phyloP scores from a whole-genome alignment of 345 rosid species.

The Pelargonium nanum region DNA sequence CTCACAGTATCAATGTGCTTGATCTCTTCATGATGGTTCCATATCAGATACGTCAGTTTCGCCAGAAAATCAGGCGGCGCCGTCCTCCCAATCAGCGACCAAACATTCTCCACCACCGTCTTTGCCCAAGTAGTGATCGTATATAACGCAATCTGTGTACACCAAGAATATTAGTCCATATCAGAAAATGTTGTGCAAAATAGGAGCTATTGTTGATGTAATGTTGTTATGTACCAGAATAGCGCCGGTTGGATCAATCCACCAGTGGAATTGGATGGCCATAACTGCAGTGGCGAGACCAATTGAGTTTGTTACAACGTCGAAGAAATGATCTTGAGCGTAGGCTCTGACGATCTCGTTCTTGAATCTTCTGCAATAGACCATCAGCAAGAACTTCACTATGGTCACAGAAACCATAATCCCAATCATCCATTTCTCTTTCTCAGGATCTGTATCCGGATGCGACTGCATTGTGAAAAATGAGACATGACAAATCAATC shows the following conservation, averaged over 20 bases:
- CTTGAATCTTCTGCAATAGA: conserved; percentile 30
- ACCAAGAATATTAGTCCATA: neutral
- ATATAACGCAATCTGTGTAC: conserved; percentile 63
- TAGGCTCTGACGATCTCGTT: conserved; percentile 27
- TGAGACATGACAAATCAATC: neutral
- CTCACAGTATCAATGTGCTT: conserved; percentile 71
- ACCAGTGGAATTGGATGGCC: conserved; percentile 26
- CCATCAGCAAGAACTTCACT: conserved; percentile 30
- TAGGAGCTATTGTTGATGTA: neutral
- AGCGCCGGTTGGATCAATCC: conserved; percentile 30
- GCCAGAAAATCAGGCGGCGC: conserved; percentile 79
- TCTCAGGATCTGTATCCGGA: conserved; percentile 10
- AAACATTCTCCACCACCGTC: conserved; percentile 64
- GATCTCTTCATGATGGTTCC: conserved; percentile 77
- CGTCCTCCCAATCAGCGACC: conserved; percentile 54
- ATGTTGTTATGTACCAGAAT: conserved; percentile 14
- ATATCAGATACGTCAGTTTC: conserved; percentile 60
- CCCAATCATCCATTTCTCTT: conserved; percentile 34
- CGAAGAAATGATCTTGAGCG: conserved; percentile 32
- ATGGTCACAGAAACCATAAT: conserved; percentile 25
- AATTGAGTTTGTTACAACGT: conserved; percentile 26
- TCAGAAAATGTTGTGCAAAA: neutral
- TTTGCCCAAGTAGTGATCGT: conserved; percentile 67
- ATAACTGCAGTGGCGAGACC: conserved; percentile 24
- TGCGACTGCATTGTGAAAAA: conserved; percentile 13